Percentiles rank a stretch among this genome's conserved stretches.
These are phyloP conservation scores for Chytriomyces hyalinus DNA, from an alignment of 192 early-diverging fungal species.

Conservation along the genomic window DNA sequence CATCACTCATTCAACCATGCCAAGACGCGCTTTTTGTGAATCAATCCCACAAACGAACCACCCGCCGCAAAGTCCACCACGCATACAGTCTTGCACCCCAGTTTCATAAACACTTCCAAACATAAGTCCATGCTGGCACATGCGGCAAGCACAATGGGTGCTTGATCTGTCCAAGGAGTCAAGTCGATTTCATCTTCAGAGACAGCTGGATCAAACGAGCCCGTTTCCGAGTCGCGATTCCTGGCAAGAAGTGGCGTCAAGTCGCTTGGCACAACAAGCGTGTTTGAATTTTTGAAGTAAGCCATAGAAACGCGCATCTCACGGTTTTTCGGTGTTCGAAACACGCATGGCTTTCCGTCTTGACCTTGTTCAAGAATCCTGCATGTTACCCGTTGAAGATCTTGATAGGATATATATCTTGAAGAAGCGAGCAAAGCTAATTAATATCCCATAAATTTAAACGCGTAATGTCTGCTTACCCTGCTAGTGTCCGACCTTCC, in stretches of 20 bases:
- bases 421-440: not conserved
- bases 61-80: constrained; percentile 53
- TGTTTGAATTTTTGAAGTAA: not conserved
- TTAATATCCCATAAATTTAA: not conserved
- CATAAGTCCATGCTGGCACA: constrained; percentile 86
- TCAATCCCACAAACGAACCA: constrained; percentile 78
- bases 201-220: no score
- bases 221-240: no score
- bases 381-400: constrained; percentile 65
- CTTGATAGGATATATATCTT: constrained; percentile 73
- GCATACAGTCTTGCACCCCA: constrained; percentile 81
- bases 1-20: constrained; percentile 64
- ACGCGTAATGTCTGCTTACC: constrained; percentile 25
- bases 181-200: constrained; percentile 28
- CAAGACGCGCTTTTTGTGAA: constrained; percentile 85
- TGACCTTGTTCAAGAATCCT: not conserved
- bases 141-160: constrained; percentile 75
- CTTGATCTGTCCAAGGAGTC: constrained; percentile 61
- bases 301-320: not conserved
- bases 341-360: not conserved
- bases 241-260: no score
- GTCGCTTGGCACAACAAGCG: no score
- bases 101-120: constrained; percentile 79
- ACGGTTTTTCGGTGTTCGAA: not conserved
- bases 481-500: constrained; percentile 62